These are phyloP conservation scores for Emergomyces pasteurianus DNA, from an alignment of 2,329 filamentous ascomycete genomes.

Conservation along the genomic window DNA sequence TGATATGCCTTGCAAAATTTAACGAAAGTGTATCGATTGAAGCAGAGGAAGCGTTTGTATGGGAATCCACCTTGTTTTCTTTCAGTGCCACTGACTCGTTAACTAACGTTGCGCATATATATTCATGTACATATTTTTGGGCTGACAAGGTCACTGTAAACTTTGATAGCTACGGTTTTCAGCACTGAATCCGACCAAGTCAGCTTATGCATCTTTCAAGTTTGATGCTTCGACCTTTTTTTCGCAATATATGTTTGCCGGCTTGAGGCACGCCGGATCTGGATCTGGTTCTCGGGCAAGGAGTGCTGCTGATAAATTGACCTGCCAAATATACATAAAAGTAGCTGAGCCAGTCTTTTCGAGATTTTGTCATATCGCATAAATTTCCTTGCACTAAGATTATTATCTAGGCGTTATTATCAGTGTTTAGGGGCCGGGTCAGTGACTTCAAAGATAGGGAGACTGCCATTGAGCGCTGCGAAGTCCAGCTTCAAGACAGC, in stretches of 20 bases:
- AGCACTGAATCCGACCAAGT: conserved; percentile 51
- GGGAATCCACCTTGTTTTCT: background rate
- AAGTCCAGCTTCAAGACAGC: conserved; percentile 47
- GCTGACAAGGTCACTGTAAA: conserved; percentile 6
- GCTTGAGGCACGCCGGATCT: conserved; percentile 15
- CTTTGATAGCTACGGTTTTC: conserved; percentile 44
- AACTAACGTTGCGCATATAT: background rate
- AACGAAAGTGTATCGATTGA: conserved; percentile 52
- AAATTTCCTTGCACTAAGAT: background rate
- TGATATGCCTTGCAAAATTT: conserved; percentile 51
- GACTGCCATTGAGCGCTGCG: conserved; percentile 48
- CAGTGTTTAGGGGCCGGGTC: conserved; percentile 49
- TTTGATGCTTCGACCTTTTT: conserved; percentile 46
- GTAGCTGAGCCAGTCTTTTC: conserved; percentile 18
- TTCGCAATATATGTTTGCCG: conserved; percentile 43
- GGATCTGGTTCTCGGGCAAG: conserved; percentile 8
- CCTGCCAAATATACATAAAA: conserved; percentile 48
- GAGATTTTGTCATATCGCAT: background rate
- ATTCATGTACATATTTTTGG: background rate
- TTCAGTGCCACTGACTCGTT: background rate
- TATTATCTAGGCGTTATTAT: conserved; percentile 39
- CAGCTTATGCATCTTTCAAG: conserved; percentile 49
- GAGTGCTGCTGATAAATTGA: conserved; percentile 38
- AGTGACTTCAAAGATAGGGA: conserved; percentile 46
- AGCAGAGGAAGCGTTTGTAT: conserved; percentile 45